These are phyloP conservation scores for Cubamyces sp. DNA, from an alignment of 768 basidiomycete genomes.

Conservation along the genomic window DNA sequence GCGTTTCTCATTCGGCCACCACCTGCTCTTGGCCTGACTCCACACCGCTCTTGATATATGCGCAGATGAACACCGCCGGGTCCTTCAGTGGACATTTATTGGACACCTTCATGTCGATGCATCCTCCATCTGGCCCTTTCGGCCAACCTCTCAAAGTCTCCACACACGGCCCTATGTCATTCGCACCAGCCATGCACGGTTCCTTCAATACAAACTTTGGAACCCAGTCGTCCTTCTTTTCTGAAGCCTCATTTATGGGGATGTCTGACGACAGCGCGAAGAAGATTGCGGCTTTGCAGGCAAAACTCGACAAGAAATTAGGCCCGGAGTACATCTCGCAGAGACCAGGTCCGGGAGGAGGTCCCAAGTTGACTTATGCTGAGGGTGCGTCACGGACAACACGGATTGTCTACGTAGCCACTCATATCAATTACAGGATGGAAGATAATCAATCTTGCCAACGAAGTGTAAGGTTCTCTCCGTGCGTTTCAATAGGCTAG, in stretches of 20 bases:
- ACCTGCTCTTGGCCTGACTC: neutral
- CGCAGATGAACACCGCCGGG: slow-evolving; percentile 40
- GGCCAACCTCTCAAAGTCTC: slow-evolving; percentile 41
- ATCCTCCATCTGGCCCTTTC: slow-evolving; percentile 27
- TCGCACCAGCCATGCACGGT: slow-evolving; percentile 64
- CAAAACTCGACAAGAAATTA: slow-evolving; percentile 82
- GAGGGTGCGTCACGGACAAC: slow-evolving; percentile 83
- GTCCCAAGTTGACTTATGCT: slow-evolving; percentile 87
- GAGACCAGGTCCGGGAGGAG: slow-evolving; percentile 85
- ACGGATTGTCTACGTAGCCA: too few species aligned
- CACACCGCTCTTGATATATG: neutral
- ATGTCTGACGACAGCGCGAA: slow-evolving; percentile 65
- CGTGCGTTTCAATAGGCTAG: too few species aligned
- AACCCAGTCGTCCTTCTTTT: slow-evolving; percentile 30
- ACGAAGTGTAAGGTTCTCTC: slow-evolving; percentile 64
- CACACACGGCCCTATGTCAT: slow-evolving; percentile 62
- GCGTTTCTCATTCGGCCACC: neutral
- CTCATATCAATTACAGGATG: slow-evolving; percentile 49
- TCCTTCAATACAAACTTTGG: slow-evolving; percentile 35
- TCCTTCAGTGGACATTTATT: slow-evolving; percentile 64
- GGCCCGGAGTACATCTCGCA: slow-evolving; percentile 94
- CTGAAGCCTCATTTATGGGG: slow-evolving; percentile 38
- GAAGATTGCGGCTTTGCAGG: slow-evolving; percentile 75
- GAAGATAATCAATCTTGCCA: slow-evolving; percentile 97
- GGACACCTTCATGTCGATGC: slow-evolving; percentile 43